Conservation (phyloP, 1,284 basidiomycete species). For the Cryptococcus sp. region DNA sequence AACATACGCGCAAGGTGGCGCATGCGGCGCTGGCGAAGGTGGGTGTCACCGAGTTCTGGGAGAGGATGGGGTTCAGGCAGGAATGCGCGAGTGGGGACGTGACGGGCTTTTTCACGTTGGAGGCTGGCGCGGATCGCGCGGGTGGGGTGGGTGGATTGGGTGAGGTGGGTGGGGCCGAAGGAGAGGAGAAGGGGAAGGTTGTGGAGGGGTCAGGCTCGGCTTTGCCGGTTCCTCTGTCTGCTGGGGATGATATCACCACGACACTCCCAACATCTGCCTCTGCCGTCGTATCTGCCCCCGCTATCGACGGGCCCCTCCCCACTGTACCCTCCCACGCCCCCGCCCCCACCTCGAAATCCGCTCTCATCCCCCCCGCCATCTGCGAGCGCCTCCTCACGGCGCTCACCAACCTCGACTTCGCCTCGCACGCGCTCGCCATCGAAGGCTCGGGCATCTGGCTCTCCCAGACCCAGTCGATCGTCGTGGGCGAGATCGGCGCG, state of each 20-base stretch:
- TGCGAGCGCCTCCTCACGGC: conserved; percentile 65
- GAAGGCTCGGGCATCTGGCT: conserved; percentile 69
- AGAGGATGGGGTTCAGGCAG: conserved; percentile 88
- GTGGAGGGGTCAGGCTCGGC: too few species aligned
- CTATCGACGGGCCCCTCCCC: background rate
- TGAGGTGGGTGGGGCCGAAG: too few species aligned
- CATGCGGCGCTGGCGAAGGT: conserved; percentile 48
- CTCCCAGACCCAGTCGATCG: conserved; percentile 48
- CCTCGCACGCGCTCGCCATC: conserved; percentile 60
- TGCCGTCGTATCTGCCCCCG: background rate
- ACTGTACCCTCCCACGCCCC: background rate
- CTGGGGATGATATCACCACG: too few species aligned
- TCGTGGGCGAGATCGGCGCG: conserved; percentile 39
- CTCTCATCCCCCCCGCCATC: conserved; percentile 40
- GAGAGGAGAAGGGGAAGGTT: too few species aligned
- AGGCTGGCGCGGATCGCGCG: conserved; percentile 21
- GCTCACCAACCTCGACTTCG: conserved; percentile 74
- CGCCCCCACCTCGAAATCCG: background rate
- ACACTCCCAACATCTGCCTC: background rate
- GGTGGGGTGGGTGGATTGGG: too few species aligned
- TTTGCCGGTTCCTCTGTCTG: too few species aligned
- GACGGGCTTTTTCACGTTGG: conserved; percentile 80
- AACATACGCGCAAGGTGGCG: conserved; percentile 40
- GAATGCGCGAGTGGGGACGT: conserved; percentile 81
- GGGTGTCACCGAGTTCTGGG: conserved; percentile 78